A percentile compares a stretch with the other conserved stretches of the same genome.
These are phyloP conservation scores for Vigna radiata DNA, from an alignment of 306 rosid species.

Conservation along the genomic window DNA sequence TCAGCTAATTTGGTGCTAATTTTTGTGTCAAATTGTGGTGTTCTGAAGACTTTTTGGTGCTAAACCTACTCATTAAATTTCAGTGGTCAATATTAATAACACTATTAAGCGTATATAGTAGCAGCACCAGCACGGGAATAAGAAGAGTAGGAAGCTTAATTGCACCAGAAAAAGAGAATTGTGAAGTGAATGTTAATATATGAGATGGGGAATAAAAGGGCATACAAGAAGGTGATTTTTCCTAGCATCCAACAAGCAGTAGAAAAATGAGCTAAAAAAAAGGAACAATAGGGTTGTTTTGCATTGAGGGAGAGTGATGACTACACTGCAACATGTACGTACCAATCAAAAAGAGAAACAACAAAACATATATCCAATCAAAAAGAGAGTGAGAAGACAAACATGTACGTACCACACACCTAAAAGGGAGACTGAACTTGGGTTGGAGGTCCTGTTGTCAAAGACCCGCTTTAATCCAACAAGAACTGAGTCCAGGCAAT, in stretches of 20 bases:
- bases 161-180: constrained; percentile 47
- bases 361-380: no score
- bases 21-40: constrained; percentile 29
- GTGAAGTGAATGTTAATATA: constrained; percentile 1
- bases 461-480: constrained; percentile 58
- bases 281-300: constrained; percentile 46
- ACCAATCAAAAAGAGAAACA: no score
- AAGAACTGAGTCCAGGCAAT: constrained; percentile 6
- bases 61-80: constrained; percentile 56
- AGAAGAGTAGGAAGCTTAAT: constrained; percentile 46
- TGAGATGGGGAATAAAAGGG: not conserved
- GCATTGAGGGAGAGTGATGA: constrained; percentile 44
- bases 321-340: constrained; percentile 1
- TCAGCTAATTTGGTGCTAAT: constrained; percentile 45
- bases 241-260: constrained; percentile 65
- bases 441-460: constrained; percentile 50
- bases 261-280: constrained; percentile 18
- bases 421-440: constrained; percentile 69
- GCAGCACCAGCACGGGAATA: not conserved
- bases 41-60: constrained; percentile 4
- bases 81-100: constrained; percentile 39
- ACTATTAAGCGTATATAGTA: constrained; percentile 18
- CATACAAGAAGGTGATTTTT: constrained; percentile 52
- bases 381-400: no score
- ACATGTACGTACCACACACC: no score